Conservation (phyloP, 2,329 filamentous ascomycete genomes). For the Diplodia scrobiculata region DNA sequence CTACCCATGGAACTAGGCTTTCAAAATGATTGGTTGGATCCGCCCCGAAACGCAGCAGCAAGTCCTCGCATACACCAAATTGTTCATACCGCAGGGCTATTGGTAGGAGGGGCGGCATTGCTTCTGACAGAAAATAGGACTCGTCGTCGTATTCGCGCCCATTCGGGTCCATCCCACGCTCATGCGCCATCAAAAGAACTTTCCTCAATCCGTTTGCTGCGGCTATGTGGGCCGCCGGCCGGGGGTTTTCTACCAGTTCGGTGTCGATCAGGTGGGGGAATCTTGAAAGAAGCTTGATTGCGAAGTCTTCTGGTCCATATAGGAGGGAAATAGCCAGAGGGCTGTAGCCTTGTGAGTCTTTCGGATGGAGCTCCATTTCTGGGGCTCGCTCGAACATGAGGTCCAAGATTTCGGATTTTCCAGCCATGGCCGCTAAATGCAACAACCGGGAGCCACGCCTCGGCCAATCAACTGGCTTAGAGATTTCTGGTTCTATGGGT, state of each 20-base stretch:
- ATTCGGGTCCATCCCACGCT: not conserved
- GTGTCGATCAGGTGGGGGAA: not conserved
- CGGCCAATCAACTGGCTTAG: not conserved
- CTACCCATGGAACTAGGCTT: not conserved
- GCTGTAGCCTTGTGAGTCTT: not conserved
- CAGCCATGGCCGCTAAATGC: not conserved
- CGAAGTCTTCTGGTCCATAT: not conserved
- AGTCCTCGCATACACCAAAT: not conserved
- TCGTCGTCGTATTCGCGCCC: no score
- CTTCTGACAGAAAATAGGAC: rapidly evolving
- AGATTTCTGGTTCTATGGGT: no score
- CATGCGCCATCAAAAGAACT: not conserved
- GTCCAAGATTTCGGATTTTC: not conserved
- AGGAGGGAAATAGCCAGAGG: not conserved
- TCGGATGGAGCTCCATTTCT: not conserved
- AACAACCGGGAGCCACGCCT: not conserved
- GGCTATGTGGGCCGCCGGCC: not conserved
- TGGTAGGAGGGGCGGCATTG: not conserved
- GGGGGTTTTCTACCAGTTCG: not conserved
- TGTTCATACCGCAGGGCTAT: not conserved
- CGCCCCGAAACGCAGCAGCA: not conserved
- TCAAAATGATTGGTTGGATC: not conserved
- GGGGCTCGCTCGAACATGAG: not conserved
- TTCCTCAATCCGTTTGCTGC: not conserved
- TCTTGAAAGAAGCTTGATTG: not conserved